Base-by-base conservation (phyloP, 2,329 filamentous ascomycete species). In the Colletotrichum navitas region DNA sequence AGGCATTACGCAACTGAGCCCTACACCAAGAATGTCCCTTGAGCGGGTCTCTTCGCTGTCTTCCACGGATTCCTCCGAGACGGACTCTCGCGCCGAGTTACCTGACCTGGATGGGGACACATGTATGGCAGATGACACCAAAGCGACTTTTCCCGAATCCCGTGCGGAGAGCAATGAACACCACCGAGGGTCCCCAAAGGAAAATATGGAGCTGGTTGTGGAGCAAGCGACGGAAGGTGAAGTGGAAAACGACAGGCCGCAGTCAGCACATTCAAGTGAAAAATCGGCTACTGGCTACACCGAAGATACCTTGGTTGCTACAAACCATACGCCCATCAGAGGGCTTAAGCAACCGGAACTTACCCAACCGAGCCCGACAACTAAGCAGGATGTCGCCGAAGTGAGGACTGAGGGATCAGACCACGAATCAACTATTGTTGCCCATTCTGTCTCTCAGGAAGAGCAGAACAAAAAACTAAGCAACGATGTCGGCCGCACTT, bases 51-150 rank as follows among this genome's bases (percentile, higher is more conserved):
- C 58, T 29, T 63, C 59, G 4, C 36, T 59, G 3, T 34, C 49
- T 29, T 63, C 41, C 5, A 55, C 36, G 14, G 18, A 14, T 12
- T 16, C 49, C 16, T 36, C 26, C 5, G 45, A 63, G 29, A 58
- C 51, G 5, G 63, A 58, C 14, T 71, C 63, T 3, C 62, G 64
- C 52, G 47, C 55, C n/a, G 26, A 71, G n/a, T 34, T 51, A 29
- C 18, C 56, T 51, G 55, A 64, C 41, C 55, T 72, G 36, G 65
- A 72, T 11, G 69, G 69, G 32, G 69, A 69, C n/a, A 69, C 69
- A 7, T 72, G 21, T 26, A 63, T 69, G 45, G 65, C 60, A 24
- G 66, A 69, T 60, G 69, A 64, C 32, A 72, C 69, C 10, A 69
- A 60, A 29, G 69, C 52, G 16, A 72, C 65, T 6, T 64, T 66